Conservation (phyloP, 2,329 filamentous ascomycete genomes). For the Colletotrichum sp. region DNA sequence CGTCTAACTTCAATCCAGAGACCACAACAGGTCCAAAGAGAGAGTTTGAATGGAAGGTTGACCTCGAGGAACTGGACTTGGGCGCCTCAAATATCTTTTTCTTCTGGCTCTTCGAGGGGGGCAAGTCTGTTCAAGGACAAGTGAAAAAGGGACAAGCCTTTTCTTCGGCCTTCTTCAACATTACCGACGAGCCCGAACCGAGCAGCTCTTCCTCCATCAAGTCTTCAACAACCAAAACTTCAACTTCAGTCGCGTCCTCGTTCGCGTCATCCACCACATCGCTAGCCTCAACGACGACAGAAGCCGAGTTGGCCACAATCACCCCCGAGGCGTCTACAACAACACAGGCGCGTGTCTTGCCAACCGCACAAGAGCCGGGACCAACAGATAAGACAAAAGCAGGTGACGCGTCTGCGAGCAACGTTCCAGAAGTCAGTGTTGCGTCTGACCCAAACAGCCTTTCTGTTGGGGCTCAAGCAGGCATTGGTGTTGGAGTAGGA, state of each 20-base stretch:
- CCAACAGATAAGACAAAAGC: background rate
- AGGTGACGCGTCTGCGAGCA: background rate
- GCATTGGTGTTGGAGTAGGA: background rate
- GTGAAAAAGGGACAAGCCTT: background rate
- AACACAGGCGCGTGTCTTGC: background rate
- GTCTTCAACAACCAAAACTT: background rate
- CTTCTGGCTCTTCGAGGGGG: constrained; percentile 25
- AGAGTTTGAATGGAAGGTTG: constrained; percentile 22
- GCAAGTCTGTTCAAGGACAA: constrained; percentile 8
- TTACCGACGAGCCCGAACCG: constrained; percentile 18
- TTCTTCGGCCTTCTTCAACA: constrained; percentile 21
- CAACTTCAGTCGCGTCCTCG: background rate
- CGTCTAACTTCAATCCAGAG: background rate
- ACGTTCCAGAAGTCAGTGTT: background rate
- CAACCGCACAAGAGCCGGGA: background rate
- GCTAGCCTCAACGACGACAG: background rate
- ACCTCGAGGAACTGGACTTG: constrained; percentile 18
- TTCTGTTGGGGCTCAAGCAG: background rate
- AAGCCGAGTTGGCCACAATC: background rate
- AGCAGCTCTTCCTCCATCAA: background rate
- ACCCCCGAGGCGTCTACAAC: accelerated
- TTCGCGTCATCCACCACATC: accelerated
- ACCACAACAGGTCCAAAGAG: constrained; percentile 2
- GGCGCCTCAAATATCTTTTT: constrained; percentile 20
- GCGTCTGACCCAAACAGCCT: background rate